Percentiles rank a stretch among this genome's conserved stretches.
Evolutionary conservation across 2,329 filamentous ascomycete genomes (phyloP).

Genomic region (Aspergillus sp.): DNA sequence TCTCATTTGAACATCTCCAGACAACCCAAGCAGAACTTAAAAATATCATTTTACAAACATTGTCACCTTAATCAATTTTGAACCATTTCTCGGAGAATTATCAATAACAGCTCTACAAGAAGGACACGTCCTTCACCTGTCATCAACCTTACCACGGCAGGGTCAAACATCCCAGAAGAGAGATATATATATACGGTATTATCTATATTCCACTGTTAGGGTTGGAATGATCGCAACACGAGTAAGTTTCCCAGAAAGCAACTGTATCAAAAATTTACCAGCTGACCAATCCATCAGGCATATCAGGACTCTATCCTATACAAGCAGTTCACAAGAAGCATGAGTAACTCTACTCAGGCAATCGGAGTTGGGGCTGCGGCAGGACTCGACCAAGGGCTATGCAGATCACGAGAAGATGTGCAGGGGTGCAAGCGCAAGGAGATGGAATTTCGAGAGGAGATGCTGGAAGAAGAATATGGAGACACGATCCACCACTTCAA

Average conservation of each 20-base stretch:
- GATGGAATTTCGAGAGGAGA: background rate
- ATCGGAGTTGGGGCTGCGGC: background rate
- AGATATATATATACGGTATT: background rate
- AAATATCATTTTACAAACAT: too few relatives aligned
- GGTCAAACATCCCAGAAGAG: too few relatives aligned
- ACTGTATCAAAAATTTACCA: background rate
- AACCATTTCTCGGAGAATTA: background rate
- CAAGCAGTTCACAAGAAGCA: background rate
- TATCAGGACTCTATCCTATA: background rate
- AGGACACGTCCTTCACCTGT: too few relatives aligned
- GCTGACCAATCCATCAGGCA: background rate
- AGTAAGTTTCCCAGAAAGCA: background rate
- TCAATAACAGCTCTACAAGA: background rate
- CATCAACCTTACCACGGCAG: too few relatives aligned
- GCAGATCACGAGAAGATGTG: too few relatives aligned
- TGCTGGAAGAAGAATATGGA: background rate
- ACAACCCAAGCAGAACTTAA: background rate
- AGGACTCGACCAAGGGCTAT: background rate
- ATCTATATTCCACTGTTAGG: background rate
- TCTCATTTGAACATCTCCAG: background rate
- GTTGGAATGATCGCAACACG: background rate
- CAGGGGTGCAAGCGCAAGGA: background rate
- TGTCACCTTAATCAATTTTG: background rate
- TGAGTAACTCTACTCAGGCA: background rate
- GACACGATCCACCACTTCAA: conserved; percentile 26